phyloP scores from a whole-genome alignment of 2,329 filamentous ascomycete species.

The Monilinia fructicola region DNA sequence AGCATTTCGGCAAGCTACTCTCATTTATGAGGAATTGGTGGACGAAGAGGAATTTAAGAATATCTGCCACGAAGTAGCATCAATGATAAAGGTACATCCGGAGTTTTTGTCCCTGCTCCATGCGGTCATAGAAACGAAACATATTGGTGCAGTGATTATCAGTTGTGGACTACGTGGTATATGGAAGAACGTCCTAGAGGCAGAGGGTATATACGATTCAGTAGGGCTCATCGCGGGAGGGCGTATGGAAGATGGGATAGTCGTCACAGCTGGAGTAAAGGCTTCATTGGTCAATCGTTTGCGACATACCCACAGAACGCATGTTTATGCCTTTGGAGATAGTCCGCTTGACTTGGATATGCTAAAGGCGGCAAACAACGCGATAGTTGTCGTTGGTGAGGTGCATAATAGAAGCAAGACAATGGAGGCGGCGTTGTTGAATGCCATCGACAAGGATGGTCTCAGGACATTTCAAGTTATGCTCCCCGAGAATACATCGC shows the following conservation, averaged over 20 bases:
- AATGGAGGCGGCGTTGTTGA: constrained; percentile 51
- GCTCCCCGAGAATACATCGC: constrained; percentile 44
- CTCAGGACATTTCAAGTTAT: constrained; percentile 50
- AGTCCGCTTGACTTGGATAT: constrained; percentile 58
- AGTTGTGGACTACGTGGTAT: constrained; percentile 54
- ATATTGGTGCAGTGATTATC: constrained; percentile 51
- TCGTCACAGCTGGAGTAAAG: constrained; percentile 55
- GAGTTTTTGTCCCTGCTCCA: constrained; percentile 51
- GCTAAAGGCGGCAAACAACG: constrained; percentile 52
- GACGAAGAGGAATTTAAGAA: constrained; percentile 45
- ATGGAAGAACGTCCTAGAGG: constrained; percentile 56
- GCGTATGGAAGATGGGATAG: constrained; percentile 47
- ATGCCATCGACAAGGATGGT: constrained; percentile 45
- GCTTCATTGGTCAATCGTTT: constrained; percentile 48
- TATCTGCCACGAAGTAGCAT: constrained; percentile 49
- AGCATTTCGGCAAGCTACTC: constrained; percentile 54
- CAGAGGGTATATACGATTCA: constrained; percentile 43
- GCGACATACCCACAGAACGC: constrained; percentile 38
- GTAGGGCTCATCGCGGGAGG: constrained; percentile 56
- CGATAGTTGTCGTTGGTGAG: constrained; percentile 56
- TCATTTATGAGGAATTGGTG: constrained; percentile 52
- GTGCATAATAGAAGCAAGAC: constrained; percentile 48
- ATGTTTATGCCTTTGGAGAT: constrained; percentile 60
- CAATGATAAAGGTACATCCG: constrained; percentile 45
- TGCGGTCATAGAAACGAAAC: constrained; percentile 34